These are phyloP conservation scores for Oemleria cerasiformis DNA, from an alignment of 306 rosid genomes.

Conservation along the genomic window DNA sequence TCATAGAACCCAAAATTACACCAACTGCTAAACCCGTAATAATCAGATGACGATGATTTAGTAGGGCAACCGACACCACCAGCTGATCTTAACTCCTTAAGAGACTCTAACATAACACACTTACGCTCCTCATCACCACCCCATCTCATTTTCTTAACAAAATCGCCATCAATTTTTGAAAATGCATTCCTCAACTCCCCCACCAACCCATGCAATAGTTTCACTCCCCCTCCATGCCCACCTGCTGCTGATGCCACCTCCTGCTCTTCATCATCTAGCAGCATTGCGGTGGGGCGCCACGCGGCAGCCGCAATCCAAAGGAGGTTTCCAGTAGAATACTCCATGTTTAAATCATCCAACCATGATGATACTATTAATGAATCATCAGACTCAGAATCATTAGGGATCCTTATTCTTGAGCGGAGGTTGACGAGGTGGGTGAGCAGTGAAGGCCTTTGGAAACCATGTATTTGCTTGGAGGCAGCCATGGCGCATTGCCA, in stretches of 20 bases:
- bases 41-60: neutral
- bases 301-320: constrained; percentile 29
- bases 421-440: constrained; percentile 39
- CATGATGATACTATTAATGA: too few species aligned
- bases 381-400: too few species aligned
- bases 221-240: neutral
- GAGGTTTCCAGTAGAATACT: constrained; percentile 25
- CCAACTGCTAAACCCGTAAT: constrained; percentile 45
- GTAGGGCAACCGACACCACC: neutral
- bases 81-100: constrained; percentile 3
- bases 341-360: neutral
- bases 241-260: too few species aligned
- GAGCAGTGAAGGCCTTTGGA: constrained; percentile 17
- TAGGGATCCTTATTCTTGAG: neutral
- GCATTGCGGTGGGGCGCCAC: neutral
- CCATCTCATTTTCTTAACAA: constrained; percentile 12
- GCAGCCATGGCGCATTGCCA: constrained; percentile 38
- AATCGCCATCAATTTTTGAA: constrained; percentile 19
- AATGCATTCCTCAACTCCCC: constrained; percentile 22
- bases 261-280: neutral
- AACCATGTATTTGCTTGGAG: constrained; percentile 19
- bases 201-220: constrained; percentile 12
- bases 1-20: constrained; percentile 31
- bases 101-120: constrained; percentile 7
- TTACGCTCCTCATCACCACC: constrained; percentile 7